Base-by-base conservation (phyloP, 2,329 filamentous ascomycete species). In the Aspergillus neotritici region DNA sequence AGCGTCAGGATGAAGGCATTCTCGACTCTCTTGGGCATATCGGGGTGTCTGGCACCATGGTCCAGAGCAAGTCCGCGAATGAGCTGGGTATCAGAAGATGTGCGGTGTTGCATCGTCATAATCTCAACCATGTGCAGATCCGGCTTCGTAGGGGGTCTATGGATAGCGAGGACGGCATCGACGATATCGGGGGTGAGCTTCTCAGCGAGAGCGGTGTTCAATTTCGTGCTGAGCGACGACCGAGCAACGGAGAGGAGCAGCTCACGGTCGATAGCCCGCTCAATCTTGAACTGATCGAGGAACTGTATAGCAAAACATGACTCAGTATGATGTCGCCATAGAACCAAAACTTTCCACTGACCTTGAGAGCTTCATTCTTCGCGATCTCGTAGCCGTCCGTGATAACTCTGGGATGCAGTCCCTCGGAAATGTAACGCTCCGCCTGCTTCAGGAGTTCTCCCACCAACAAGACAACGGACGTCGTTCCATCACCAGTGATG, bases 71-170 rank as follows among this genome's bases (percentile, higher is more conserved):
- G 77, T 47, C 93, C 93, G 53, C 86, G 83, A 67, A 98, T 96
- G 47, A 98, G 81, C 69, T 95, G 89, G 44, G 93, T 98, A 68
- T 98, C 93, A 28, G 93, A 87, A 46, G 91, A 90, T 40, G 87
- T 89, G 57, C 91, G 86, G 74, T 98, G 93, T 74, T 98, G 93
- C 91, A 98, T 97, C 68, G 94, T 97, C 93, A 98, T 98, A 60
- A 98, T 97, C 72, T 98, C 93, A 55, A 98, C 79, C 93, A 98
- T 98, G 75, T 97, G 91, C 62, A 98, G 71, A 71, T 98, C 93
- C 44, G 94, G 94, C 74, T 97, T 97, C 50, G 81, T 82, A 17
- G 87, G 87, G 13, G 87, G 75, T 66, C 89, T 79, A 75, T 96
- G 90, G 66, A 98, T 98, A 52, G 93, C 81, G 44, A 98, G 82